phyloP scores from a whole-genome alignment of 1,139 yeast species.

The Hemisphaericaspora xylanilytica region DNA sequence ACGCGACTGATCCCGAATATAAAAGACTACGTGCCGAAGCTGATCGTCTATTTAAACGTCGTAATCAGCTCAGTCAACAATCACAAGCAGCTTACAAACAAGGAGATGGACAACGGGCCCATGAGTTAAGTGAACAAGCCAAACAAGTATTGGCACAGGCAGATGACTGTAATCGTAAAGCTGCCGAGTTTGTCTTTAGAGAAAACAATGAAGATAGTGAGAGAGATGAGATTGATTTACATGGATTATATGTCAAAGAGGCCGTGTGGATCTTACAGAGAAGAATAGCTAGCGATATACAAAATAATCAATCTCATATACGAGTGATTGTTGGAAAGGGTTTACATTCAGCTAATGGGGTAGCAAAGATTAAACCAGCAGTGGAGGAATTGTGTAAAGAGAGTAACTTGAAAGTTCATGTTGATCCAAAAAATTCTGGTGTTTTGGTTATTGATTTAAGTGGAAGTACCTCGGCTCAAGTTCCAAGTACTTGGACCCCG shows the following conservation, averaged over 20 bases:
- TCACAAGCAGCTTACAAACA: constrained; percentile 74
- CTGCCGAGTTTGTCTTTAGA: constrained; percentile 87
- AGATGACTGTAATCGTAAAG: constrained; percentile 68
- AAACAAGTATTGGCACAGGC: constrained; percentile 59
- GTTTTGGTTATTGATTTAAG: constrained; percentile 69
- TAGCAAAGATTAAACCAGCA: constrained; percentile 89
- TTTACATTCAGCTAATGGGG: constrained; percentile 72
- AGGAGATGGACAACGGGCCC: constrained; percentile 75
- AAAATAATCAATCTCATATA: constrained; percentile 55
- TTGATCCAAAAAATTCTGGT: constrained; percentile 74
- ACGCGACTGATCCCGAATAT: constrained; percentile 67
- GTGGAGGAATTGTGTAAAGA: constrained; percentile 73
- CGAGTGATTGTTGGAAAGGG: constrained; percentile 95
- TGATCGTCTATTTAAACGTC: constrained; percentile 57
- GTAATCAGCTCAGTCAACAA: constrained; percentile 55
- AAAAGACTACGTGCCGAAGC: constrained; percentile 66
- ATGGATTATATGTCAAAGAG: constrained; percentile 87
- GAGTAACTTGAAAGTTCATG: constrained; percentile 55
- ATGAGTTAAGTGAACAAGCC: constrained; percentile 67
- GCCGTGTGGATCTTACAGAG: constrained; percentile 75
- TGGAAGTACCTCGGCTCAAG: constrained; percentile 35
- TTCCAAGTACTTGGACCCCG: constrained; percentile 51
- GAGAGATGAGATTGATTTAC: constrained; percentile 85
- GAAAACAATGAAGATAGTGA: constrained; percentile 86
- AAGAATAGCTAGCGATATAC: constrained; percentile 65